These are phyloP conservation scores for Simmondsia chinensis DNA, from an alignment of 148 eudicot species.

Conservation along the genomic window DNA sequence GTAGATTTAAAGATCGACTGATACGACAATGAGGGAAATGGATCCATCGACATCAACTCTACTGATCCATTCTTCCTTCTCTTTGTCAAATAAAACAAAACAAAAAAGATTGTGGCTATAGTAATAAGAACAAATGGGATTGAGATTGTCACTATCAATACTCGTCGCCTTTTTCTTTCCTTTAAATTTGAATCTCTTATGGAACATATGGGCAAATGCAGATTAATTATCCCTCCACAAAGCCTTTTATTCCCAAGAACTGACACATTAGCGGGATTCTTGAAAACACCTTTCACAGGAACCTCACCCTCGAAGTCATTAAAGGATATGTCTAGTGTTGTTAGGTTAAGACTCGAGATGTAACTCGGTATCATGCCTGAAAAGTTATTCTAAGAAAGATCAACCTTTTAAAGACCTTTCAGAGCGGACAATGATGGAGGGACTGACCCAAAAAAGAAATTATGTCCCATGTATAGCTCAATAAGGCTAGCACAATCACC, in stretches of 20 bases:
- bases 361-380: conserved; percentile 19
- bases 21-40: conserved; percentile 12
- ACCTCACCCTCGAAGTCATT: conserved; percentile 30
- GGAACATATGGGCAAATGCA: conserved; percentile 17
- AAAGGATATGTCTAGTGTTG: conserved; percentile 13
- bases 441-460: conserved; percentile 15
- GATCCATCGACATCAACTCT: neutral
- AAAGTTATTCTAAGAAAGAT: conserved; percentile 24
- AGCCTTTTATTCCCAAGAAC: conserved; percentile 17
- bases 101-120: neutral
- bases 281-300: conserved; percentile 16
- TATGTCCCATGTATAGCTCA: conserved; percentile 7
- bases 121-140: neutral
- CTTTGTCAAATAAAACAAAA: neutral
- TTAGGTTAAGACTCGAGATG: neutral
- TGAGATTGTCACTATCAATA: neutral
- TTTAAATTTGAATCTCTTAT: neutral
- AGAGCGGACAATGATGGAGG: conserved; percentile 13
- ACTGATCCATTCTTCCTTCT: neutral
- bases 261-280: conserved; percentile 15
- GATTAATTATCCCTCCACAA: conserved; percentile 22
- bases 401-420: conserved; percentile 5
- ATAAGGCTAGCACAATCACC: conserved; percentile 15
- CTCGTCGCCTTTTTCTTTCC: neutral
- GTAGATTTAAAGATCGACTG: conserved; percentile 14